Base-by-base conservation (phyloP, 1,284 basidiomycete genomes). In the Irpex sp. region DNA sequence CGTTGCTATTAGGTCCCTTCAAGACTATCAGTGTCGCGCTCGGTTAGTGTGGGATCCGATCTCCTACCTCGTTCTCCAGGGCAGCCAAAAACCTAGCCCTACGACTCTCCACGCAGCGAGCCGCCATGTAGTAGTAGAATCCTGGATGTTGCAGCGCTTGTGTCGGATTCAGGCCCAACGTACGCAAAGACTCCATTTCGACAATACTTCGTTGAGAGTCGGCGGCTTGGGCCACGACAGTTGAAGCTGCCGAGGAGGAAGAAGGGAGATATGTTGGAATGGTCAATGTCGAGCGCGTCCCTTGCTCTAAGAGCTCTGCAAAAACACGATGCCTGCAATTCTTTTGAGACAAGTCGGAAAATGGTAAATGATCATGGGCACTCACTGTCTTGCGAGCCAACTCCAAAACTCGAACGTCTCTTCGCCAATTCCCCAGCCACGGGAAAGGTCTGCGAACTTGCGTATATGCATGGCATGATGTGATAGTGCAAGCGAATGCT, bases 351-450 rank as follows among this genome's bases (percentile, higher is more conserved):
- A 17, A 51, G 49, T 51, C 49, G 0, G 49, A 17, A 60, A 43
- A 7, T 61, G n/a, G 64, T 11, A 56, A 19, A 51, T n/a, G 37
- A 26, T 26, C 11, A 59, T 39, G n/a, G 39, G n/a, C 8, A 82
- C 90, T 65, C 68, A 94, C 92, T 98, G 95, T 71, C 95, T 83
- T 6, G 93, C 91, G 59, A 95, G 82, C 97, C 96, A 99, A 68
- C 90, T 92, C 97, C 97, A 98, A 72, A 89, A 98, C 74, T 98
- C 97, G 68, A 93, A 97, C 0, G 94, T 97, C 69, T 95, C 92
- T 69, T 95, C 93, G n/a, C 95, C 95, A 60, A 98, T 98, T 2
- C 94, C 94, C 97, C 97, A 98, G 0, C 92, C 91, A 5, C 92
- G 82, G 7, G 93, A 95, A 62, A 98, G 86, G 67, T 96, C 94